Conservation (phyloP, 2,329 filamentous ascomycete species). For the Pseudogymnoascus sp. region DNA sequence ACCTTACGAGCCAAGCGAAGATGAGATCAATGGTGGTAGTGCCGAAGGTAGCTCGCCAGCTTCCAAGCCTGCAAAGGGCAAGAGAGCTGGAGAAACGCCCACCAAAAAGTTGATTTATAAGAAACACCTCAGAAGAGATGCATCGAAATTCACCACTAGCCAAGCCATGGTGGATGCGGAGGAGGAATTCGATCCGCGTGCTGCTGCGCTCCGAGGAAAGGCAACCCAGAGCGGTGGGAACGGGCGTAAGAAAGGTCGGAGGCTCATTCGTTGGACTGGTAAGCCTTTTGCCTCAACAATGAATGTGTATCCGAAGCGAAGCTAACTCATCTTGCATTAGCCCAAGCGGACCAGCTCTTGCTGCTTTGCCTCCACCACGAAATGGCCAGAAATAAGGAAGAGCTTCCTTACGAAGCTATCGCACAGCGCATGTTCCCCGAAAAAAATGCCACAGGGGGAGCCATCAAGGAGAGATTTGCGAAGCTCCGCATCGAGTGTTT, state of each 20-base stretch:
- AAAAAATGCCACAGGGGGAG: slow-evolving; percentile 30
- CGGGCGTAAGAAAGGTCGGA: slow-evolving; percentile 12
- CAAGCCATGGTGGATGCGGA: slow-evolving; percentile 18
- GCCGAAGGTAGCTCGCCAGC: neutral
- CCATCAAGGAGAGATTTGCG: slow-evolving; percentile 33
- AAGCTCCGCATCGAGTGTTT: slow-evolving; percentile 31
- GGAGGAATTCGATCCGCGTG: slow-evolving; percentile 12
- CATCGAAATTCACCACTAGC: slow-evolving; percentile 6
- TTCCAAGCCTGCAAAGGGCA: neutral
- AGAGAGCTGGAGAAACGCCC: neutral
- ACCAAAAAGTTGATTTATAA: slow-evolving; percentile 11
- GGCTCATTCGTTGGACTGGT: slow-evolving; percentile 12
- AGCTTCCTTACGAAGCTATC: slow-evolving; percentile 34
- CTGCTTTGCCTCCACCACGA: slow-evolving; percentile 12
- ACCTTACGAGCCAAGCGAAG: neutral
- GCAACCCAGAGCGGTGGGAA: slow-evolving; percentile 9
- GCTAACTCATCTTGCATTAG: neutral
- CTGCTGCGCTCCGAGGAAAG: slow-evolving; percentile 2
- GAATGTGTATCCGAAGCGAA: neutral
- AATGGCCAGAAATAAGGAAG: slow-evolving; percentile 24
- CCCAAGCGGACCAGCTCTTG: slow-evolving; percentile 4
- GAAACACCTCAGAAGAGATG: slow-evolving; percentile 3
- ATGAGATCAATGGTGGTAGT: neutral
- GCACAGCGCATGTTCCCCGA: slow-evolving; percentile 37
- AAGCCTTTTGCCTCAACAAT: neutral